Evolutionary conservation across 345 rosid genomes (phyloP), one percentile per base, ranked within the genome.

Genomic region (Toxicodendron radicans): DNA sequence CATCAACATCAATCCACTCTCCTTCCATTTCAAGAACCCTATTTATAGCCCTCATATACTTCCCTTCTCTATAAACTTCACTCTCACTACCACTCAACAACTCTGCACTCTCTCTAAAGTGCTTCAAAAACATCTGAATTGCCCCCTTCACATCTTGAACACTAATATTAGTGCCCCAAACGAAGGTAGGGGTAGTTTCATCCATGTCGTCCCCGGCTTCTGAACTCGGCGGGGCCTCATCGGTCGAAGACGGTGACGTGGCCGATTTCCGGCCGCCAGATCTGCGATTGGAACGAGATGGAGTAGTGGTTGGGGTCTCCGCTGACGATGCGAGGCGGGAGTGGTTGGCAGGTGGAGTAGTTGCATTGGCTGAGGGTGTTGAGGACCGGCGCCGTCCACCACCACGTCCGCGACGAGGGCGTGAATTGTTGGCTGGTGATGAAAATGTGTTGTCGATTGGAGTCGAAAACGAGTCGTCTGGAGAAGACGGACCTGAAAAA

Each of bases 111-210:
- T 89, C 99, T 76, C 95, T 86, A 48, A 91, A 95, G 76, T 95
- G 88, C 87, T 88, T 91, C 64, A 95, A 81, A 58, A 95, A 95
- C 95, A 92, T 89, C 75, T 90, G 90, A 53, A 95, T 91, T 16
- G 97, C 94, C 1, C 87, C 83, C 74, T 95, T 93, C 13, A 93
- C 97, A 64, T 95, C 97, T 58, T 91, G 93, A 54, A 95, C 98
- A 48, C 98, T 93, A 74, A 95, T 90, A 71, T 95, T 95, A 11
- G 99, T 93, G 0, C 98, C 99, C 99, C 98, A 95, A 0, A 91
- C 99, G 73, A 83, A 93, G 27, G 97, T 91, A 43, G 97, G 95
- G n/a, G 97, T 72, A 7, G 85, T 76, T 58, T 92, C 91, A 1
- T 90, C 95, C 64, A 68, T 85, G 53, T 85, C 93, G n/a, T 86